Evolutionary conservation across 371 early-diverging fungal genomes (phyloP).

Genomic region (Entomophthora muscae): DNA sequence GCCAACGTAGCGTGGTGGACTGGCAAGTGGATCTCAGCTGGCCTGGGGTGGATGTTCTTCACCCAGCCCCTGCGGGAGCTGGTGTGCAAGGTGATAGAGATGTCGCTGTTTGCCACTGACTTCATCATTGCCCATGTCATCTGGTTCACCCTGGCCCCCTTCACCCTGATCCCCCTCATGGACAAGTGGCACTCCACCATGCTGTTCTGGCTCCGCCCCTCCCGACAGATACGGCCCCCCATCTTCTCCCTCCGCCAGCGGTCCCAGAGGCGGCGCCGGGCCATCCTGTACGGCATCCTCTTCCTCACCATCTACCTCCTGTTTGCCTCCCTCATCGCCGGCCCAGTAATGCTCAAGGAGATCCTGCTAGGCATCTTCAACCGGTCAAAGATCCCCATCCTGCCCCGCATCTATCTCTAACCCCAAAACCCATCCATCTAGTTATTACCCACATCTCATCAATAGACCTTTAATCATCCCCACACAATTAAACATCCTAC

Average conservation of each 20-base stretch:
- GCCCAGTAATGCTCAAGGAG: constrained; percentile 15
- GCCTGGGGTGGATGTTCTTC: constrained; percentile 47
- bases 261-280: constrained; percentile 34
- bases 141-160: constrained; percentile 44
- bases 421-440: too few relatives aligned
- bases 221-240: constrained; percentile 56
- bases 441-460: neutral
- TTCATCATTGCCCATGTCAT: constrained; percentile 57
- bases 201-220: constrained; percentile 75
- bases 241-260: constrained; percentile 51
- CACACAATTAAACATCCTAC: too few relatives aligned
- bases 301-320: constrained; percentile 36
- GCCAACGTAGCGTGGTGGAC: constrained; percentile 82
- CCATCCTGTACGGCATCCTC: constrained; percentile 46
- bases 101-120: constrained; percentile 65
- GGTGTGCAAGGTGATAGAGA: constrained; percentile 71
- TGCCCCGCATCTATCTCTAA: neutral
- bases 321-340: constrained; percentile 35
- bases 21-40: constrained; percentile 70
- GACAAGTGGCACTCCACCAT: constrained; percentile 63
- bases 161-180: constrained; percentile 53
- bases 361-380: neutral
- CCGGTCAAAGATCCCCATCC: neutral
- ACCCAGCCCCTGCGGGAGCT: constrained; percentile 62
- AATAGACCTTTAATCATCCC: too few relatives aligned